Evolutionary conservation across 176 grass and related monocot genomes (phyloP), one percentile per base, ranked within the genome.

Genomic region (Bolboschoenus planiculmis): DNA sequence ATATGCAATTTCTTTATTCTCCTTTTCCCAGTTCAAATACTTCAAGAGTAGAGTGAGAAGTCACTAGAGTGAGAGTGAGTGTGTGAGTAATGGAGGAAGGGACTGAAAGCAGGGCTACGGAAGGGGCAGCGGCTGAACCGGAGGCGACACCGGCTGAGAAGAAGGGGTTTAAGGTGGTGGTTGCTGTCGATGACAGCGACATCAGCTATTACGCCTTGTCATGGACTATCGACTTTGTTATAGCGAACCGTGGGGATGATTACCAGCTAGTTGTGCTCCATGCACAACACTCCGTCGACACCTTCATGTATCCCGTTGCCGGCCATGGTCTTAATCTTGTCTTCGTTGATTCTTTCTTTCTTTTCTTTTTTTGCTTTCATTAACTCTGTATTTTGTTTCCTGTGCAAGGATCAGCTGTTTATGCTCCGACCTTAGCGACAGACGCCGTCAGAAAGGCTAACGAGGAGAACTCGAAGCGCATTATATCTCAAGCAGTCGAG

Each of bases 181-280:
- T 40, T 74, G 95, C 90, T 0, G 83, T 97, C 62, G 95, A 97
- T 73, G 92, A 93, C 64, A 97, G 87, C 87, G 92, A 97, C 29
- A 92, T 70, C 56, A 97, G 95, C 87, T 50, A 92, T 8, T 74
- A 87, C 21, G 92, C 95, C 76, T 61, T 97, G 81, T 70, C 85
- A 30, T 97, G 94, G 94, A 83, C 85, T 42, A 84, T 97, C 3
- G 92, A 97, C 62, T 84, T 83, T 42, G 34, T 97, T 64, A 61
- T 97, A 29, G n/a, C 79, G 23, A 82, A 73, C 3, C 40, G 14
- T 23, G 40, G 72, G 36, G 26, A 83, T 59, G 76, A 43, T 72
- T 81, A 39, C 20, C 36, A 64, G 70, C 62, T 97, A 65, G 72
- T 97, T 68, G 77, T 97, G 75, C 42, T 97, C 73, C 87, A 97